phyloP scores from a whole-genome alignment of 2,329 filamentous ascomycete species.

The Fusarium concolor region DNA sequence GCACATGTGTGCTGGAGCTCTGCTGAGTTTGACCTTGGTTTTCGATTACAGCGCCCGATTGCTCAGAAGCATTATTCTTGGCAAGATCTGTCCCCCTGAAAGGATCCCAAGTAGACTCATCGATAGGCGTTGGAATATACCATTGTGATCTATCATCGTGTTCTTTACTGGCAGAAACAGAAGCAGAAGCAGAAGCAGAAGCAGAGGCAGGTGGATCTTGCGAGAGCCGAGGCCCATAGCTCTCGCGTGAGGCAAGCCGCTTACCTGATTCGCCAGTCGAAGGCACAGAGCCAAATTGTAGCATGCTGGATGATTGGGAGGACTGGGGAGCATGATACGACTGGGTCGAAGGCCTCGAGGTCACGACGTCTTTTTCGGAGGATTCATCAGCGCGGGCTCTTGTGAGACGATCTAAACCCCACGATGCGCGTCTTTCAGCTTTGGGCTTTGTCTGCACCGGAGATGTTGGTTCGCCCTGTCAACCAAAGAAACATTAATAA shows the following conservation, averaged over 20 bases:
- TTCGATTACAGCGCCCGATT: slow-evolving; percentile 19
- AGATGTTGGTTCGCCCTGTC: slow-evolving; percentile 53
- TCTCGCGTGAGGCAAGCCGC: slow-evolving; percentile 37
- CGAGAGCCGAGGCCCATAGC: slow-evolving; percentile 19
- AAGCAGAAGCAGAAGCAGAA: not conserved
- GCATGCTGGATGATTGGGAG: slow-evolving; percentile 40
- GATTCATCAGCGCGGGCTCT: slow-evolving; percentile 47
- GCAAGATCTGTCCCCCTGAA: slow-evolving; percentile 35
- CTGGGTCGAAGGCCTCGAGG: slow-evolving; percentile 31
- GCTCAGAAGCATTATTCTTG: slow-evolving; percentile 23
- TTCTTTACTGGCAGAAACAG: slow-evolving; percentile 23
- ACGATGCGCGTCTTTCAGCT: slow-evolving; percentile 58
- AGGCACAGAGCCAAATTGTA: slow-evolving; percentile 34
- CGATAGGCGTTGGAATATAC: slow-evolving; percentile 40
- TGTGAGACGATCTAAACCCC: slow-evolving; percentile 55
- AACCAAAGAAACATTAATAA: slow-evolving; percentile 53
- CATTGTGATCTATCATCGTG: slow-evolving; percentile 36
- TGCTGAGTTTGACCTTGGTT: slow-evolving; percentile 9
- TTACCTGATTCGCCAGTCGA: slow-evolving; percentile 40
- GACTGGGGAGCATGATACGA: slow-evolving; percentile 39
- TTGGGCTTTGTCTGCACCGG: slow-evolving; percentile 52
- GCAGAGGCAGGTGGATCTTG: slow-evolving; percentile 16
- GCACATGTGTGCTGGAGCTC: slow-evolving; percentile 2
- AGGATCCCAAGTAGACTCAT: slow-evolving; percentile 40
- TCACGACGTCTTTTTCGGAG: slow-evolving; percentile 36